Evolutionary conservation across 345 rosid genomes (phyloP), one percentile per base, ranked within the genome.

Genomic region (Eutrema yunnanense): DNA sequence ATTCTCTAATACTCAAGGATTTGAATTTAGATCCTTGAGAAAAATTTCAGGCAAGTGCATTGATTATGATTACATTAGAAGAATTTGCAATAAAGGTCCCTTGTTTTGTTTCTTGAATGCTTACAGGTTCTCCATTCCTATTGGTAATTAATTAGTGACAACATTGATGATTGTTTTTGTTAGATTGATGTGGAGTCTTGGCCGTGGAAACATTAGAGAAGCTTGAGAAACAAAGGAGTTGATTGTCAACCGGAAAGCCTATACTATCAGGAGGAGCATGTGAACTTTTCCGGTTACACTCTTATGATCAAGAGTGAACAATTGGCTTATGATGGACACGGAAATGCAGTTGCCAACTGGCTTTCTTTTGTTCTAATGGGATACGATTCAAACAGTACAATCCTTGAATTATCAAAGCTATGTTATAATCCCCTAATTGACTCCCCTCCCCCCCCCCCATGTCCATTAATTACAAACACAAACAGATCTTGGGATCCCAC

Each of bases 291-390:
- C 85, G 54, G 92, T 67, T 92, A 90, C 80, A 98, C 99, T 64
- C 88, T 92, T 62, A 92, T 96, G 98, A 69, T 92, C 61, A 95
- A 96, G 86, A 87, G 98, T 86, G 90, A 77, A 80, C 67, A 91
- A 37, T 77, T 96, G 79, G 98, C 99, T 30, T 96, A 96, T 82
- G 98, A 96, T 80, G 99, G 99, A 50, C 96, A 97, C 43, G 99
- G 98, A 65, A 96, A 96, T 90, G 91, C 96, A 68, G 97, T 96
- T 83, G 99, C 97, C 3, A 87, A 77, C 55, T 96, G 81, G 26
- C 88, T 96, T 78, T 75, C 87, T 82, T 81, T 87, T 72, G 96
- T 96, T 49, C 75, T 96, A 70, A 40, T 84, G 34, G 86, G 99
- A 19, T 19, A 19, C 22, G 22, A 19, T 19, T 19, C 22, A 19